Percentiles rank a stretch among this genome's conserved stretches.
phyloP scores from a whole-genome alignment of 2,329 filamentous ascomycete genomes.

The Dactylellina haptotyla region DNA sequence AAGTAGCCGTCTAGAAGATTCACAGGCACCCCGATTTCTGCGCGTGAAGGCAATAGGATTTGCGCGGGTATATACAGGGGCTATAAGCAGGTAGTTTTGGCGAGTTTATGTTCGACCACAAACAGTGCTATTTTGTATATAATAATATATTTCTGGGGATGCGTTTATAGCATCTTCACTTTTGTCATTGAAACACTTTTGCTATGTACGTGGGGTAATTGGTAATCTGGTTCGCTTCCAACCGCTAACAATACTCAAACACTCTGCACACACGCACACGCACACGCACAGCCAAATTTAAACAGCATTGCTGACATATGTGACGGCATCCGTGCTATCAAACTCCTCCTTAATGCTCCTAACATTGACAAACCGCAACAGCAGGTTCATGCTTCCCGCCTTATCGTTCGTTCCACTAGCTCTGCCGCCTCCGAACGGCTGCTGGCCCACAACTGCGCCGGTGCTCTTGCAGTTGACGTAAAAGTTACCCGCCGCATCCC shows the following conservation, averaged over 20 bases:
- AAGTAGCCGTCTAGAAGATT: too few species aligned
- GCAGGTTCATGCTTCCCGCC: constrained; percentile 72
- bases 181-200: not conserved
- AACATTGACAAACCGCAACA: constrained; percentile 74
- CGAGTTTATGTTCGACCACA: too few species aligned
- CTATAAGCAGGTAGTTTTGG: too few species aligned
- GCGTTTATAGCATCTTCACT: not conserved
- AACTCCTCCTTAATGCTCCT: constrained; percentile 82
- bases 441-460: constrained; percentile 76
- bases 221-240: too few species aligned
- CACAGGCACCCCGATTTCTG: too few species aligned
- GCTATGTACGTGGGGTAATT: too few species aligned
- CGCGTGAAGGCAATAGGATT: too few species aligned
- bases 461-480: constrained; percentile 87
- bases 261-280: not conserved
- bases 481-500: constrained; percentile 82
- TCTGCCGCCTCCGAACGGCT: constrained; percentile 75
- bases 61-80: too few species aligned
- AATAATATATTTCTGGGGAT: too few species aligned
- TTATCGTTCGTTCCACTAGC: constrained; percentile 79
- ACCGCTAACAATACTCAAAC: too few species aligned
- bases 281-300: constrained; percentile 58
- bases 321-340: constrained; percentile 70
- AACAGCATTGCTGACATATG: constrained; percentile 77
- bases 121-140: too few species aligned